Evolutionary conservation across 768 basidiomycete species (phyloP), one percentile per base, ranked within the genome.

Genomic region (Lactarius tabidus): DNA sequence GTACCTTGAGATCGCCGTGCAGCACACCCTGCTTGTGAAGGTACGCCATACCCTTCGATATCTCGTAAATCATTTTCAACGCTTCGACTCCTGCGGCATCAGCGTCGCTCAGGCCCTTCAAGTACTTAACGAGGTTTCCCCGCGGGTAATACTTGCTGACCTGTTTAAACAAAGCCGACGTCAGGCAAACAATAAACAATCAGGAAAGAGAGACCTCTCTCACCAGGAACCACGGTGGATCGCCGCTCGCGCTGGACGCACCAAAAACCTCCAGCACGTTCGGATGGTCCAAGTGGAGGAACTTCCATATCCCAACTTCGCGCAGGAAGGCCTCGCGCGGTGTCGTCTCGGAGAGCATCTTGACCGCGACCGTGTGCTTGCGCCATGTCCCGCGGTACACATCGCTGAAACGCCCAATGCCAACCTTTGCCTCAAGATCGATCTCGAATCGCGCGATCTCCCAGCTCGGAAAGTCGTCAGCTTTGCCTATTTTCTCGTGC

Each of bases 381-480:
- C 84, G 79, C 91, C 92, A 95, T 12, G 75, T 81, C 0, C 91
- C 92, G n/a, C 80, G 79, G 74, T 88, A 92, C 9, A 93, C 90
- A 60, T 88, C 83, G 15, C 88, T 88, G 76, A 91, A 90, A 75
- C 83, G 87, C 0, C 91, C 91, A n/a, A 84, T 70, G 4, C 90
- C 88, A 63, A 94, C 85, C 72, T 85, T 83, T 61, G 79, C 77
- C 41, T 87, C 87, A 3, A 84, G 82, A 63, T 88, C 86, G 38
- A 93, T 82, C 75, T 95, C 92, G 70, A 88, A 90, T 58, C 85
- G 84, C 55, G 90, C 91, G 70, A 91, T 91, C 4, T 90, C 90
- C 90, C 90, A 92, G 67, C 79, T 81, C 0, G 90, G 90, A 33
- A 90, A 70, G 31, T 67, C 60, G 33, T 33, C 8, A 33, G 4